A percentile compares a stretch with the other conserved stretches of the same genome.
Evolutionary conservation across 2,329 filamentous ascomycete genomes (phyloP).

Genomic region (Venturia nashicola): DNA sequence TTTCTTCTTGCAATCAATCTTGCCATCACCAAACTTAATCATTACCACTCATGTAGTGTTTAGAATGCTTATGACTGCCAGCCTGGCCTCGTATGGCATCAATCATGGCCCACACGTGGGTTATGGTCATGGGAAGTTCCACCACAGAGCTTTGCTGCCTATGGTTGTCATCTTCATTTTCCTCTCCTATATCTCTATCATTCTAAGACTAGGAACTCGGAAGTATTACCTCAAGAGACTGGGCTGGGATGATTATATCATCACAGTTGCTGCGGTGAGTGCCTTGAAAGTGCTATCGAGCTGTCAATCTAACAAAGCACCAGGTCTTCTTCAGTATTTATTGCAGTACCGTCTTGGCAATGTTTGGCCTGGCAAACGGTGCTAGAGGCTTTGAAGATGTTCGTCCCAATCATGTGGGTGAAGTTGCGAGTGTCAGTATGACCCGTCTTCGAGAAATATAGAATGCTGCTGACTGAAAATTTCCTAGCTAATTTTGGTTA

Average conservation of each 20-base stretch:
- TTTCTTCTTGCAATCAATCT: background rate
- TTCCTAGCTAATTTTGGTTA: constrained; percentile 21
- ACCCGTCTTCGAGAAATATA: background rate
- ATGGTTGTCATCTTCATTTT: background rate
- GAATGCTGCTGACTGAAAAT: background rate
- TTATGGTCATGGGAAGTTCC: background rate
- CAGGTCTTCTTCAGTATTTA: constrained; percentile 18
- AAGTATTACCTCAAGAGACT: constrained; percentile 11
- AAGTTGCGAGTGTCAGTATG: background rate
- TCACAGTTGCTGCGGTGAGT: constrained; percentile 26
- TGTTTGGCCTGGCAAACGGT: background rate
- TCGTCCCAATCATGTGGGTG: constrained; percentile 4
- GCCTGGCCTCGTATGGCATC: background rate
- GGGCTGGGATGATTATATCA: constrained; percentile 31
- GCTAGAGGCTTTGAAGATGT: background rate
- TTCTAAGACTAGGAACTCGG: background rate
- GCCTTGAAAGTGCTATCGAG: background rate
- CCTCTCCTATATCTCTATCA: background rate
- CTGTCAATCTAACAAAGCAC: background rate
- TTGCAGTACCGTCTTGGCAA: constrained; percentile 15
- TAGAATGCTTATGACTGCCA: background rate
- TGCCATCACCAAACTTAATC: too few species aligned
- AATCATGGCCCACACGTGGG: background rate
- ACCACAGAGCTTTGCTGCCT: background rate
- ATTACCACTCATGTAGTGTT: background rate